Percentiles rank a stretch among this genome's conserved stretches.
These are phyloP conservation scores for Stentor coeruleus DNA, from an alignment of 73 alveolate genomes.

Conservation along the genomic window DNA sequence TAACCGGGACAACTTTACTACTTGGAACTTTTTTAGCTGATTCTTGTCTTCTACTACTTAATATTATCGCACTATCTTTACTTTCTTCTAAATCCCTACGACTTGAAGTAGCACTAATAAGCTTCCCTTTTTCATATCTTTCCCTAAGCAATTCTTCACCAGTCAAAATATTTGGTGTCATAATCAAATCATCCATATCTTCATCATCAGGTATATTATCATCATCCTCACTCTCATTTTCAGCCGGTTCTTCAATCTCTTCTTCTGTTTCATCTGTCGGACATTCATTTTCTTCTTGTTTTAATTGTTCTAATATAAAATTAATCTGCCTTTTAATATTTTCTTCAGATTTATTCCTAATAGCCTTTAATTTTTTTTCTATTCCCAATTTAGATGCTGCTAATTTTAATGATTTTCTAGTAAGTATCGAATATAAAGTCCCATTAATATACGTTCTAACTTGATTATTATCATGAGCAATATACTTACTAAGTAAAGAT, in stretches of 20 bases:
- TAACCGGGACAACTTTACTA: neutral
- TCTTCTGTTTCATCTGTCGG: constrained; percentile 44
- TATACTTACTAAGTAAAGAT: constrained; percentile 77
- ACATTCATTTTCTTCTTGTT: constrained; percentile 45
- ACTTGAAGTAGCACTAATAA: neutral
- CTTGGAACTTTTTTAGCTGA: neutral
- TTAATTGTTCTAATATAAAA: constrained; percentile 67
- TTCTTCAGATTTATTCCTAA: constrained; percentile 68
- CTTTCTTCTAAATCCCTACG: neutral
- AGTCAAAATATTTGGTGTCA: constrained; percentile 34
- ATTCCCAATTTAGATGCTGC: constrained; percentile 61
- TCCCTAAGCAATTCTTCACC: constrained; percentile 63
- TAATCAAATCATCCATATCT: constrained; percentile 61
- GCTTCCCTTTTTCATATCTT: neutral
- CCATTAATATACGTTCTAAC: constrained; percentile 66
- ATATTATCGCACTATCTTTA: neutral
- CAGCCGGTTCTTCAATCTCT: constrained; percentile 55
- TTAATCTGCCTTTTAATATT: constrained; percentile 68
- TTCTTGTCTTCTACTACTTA: constrained; percentile 22
- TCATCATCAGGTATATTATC: constrained; percentile 66
- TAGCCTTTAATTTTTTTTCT: constrained; percentile 53
- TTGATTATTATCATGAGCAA: constrained; percentile 77
- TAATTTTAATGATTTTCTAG: constrained; percentile 50
- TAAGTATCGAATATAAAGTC: constrained; percentile 67
- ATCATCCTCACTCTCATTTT: constrained; percentile 60